Evolutionary conservation across 1,284 basidiomycete species (phyloP).

Genomic region (Apiotrichum brassicae): DNA sequence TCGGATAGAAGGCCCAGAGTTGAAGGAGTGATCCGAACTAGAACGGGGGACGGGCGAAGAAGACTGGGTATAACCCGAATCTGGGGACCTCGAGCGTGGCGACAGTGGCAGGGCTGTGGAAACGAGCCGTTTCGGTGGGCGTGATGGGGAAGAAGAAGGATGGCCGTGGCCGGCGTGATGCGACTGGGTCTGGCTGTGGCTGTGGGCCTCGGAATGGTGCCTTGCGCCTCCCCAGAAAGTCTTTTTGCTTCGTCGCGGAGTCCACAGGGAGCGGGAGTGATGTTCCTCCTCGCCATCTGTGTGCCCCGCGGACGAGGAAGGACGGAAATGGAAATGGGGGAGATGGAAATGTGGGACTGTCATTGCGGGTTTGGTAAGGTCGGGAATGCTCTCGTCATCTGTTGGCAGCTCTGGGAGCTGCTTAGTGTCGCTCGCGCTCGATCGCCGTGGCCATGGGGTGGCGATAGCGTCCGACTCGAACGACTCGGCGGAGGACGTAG

Average conservation of each 20-base stretch:
- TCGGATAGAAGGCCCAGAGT: conserved; percentile 8
- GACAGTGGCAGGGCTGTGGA: background rate
- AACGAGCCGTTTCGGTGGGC: no score
- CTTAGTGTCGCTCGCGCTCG: background rate
- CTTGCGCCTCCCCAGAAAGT: background rate
- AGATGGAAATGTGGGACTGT: background rate
- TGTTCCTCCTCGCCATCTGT: conserved; percentile 9
- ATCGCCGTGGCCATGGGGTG: conserved; percentile 6
- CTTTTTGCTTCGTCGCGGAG: background rate
- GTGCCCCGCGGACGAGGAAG: conserved; percentile 1
- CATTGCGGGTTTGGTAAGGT: background rate
- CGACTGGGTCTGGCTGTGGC: background rate
- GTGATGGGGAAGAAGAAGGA: no score
- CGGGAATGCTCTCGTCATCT: no score
- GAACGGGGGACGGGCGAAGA: background rate
- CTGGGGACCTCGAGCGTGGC: background rate
- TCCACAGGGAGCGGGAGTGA: background rate
- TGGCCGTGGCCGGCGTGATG: background rate
- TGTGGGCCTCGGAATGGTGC: background rate
- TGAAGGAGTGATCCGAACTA: conserved; percentile 5
- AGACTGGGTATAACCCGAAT: background rate
- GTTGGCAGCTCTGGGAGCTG: background rate
- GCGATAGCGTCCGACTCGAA: conserved; percentile 2
- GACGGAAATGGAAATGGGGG: background rate
- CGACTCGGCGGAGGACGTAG: conserved; percentile 6